Conservation (phyloP, 164 flowering plant species). For the Macadamia tetraphylla region DNA sequence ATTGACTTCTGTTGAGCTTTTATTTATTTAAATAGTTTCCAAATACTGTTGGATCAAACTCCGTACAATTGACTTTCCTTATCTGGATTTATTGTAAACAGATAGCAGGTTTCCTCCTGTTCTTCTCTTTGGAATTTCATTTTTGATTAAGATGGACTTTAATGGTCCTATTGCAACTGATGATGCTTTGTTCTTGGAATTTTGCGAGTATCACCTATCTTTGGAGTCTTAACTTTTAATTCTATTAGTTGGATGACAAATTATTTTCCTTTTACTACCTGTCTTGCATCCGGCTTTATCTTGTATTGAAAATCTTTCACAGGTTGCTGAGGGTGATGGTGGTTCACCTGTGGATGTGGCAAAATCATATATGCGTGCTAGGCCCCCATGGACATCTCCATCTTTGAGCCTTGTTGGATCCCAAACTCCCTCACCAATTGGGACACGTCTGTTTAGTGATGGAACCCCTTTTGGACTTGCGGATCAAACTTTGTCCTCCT, state of each 20-base stretch:
- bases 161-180: neutral
- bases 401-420: constrained; percentile 25
- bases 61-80: too few species aligned
- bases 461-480: constrained; percentile 34
- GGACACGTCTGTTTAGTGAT: constrained; percentile 32
- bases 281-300: neutral
- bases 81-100: too few species aligned
- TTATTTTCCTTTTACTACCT: neutral
- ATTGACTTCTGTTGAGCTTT: too few species aligned
- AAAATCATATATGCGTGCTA: constrained; percentile 62
- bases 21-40: too few species aligned
- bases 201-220: neutral
- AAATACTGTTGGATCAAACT: too few species aligned
- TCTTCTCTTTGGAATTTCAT: too few species aligned
- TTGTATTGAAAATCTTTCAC: constrained; percentile 16
- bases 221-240: too few species aligned
- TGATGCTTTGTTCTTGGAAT: neutral
- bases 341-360: constrained; percentile 85
- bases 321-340: constrained; percentile 38
- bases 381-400: constrained; percentile 85
- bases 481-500: constrained; percentile 23
- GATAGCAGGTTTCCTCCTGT: too few species aligned
- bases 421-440: constrained; percentile 33
- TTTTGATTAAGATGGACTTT: too few species aligned
- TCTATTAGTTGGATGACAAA: neutral